Base-by-base conservation (phyloP, 148 eudicot species). In the Chenopodium berlandieri region DNA sequence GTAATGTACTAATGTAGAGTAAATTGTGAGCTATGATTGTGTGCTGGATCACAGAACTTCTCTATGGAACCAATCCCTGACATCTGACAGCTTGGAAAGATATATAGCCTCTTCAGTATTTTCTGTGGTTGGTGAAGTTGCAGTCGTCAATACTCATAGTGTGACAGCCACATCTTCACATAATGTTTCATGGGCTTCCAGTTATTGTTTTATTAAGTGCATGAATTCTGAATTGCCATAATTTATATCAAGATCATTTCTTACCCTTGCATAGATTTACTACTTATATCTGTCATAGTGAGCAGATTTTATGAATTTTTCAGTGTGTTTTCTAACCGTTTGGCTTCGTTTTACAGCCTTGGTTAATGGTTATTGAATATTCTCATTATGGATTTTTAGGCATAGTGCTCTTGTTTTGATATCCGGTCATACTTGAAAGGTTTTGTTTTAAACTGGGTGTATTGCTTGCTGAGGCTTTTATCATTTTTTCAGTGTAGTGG, bases 61-160 rank as follows among this genome's bases (percentile, higher is more conserved):
- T 48, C 75, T 16, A 40, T 31, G 17, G 75, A 73, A 71, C 71
- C 72, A 76, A 31, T 75, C 74, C 73, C 14, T 66, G 71, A 64
- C 1, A 84, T 71, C 68, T 73, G 84, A 84, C 84, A 86, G 80
- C 54, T 80, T 84, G 80, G 80, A 81, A 78, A 47, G 71, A 22
- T 79, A 75, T 58, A 75, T 47, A 58, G 20, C 71, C 71, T 16
- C 32, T 71, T 23, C 47, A 13, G 56, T 47, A n/a, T 46, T 54
- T 56, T 47, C 62, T 75, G 52, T 73, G 75, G 11, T 66, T 75
- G 79, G 82, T 71, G 68, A 46, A 37, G 67, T 80, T 81, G 48
- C 77, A 65, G 71, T 22, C 25, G 32, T 70, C 78, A 71, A 40
- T 66, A 23, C 77, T 62, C 81, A 66, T 56, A 77, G 76, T 80